Conservation (phyloP, 805 yeast species). For the Cyberlindnera nakhonratchasimensis region DNA sequence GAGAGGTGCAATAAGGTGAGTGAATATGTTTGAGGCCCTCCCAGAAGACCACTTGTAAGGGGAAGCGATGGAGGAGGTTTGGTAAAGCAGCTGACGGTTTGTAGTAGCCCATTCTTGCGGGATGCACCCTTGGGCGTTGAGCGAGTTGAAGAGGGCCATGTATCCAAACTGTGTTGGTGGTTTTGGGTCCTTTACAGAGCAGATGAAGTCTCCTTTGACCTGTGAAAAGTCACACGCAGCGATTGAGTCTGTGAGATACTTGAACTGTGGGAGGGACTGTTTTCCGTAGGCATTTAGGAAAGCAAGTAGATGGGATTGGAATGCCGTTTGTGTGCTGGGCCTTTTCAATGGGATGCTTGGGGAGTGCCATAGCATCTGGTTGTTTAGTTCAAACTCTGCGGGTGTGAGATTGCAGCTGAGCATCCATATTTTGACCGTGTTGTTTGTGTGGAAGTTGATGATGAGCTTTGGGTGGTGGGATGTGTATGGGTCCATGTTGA, state of each 20-base stretch:
- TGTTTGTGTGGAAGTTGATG: slow-evolving; percentile 46
- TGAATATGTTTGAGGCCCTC: slow-evolving; percentile 21
- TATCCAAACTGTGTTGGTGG: slow-evolving; percentile 27
- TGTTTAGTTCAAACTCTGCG: slow-evolving; percentile 52
- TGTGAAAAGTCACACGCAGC: slow-evolving; percentile 39
- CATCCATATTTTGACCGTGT: slow-evolving; percentile 46
- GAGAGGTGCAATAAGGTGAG: slow-evolving; percentile 26
- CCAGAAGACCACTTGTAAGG: slow-evolving; percentile 12
- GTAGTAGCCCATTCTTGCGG: slow-evolving; percentile 4
- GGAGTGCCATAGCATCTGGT: slow-evolving; percentile 66
- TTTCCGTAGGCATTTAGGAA: slow-evolving; percentile 44
- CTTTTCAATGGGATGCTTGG: slow-evolving; percentile 34
- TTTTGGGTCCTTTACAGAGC: background rate
- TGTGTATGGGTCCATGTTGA: slow-evolving; percentile 37
- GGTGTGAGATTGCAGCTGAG: slow-evolving; percentile 58
- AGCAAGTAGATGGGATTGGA: slow-evolving; percentile 41
- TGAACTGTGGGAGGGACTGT: background rate
- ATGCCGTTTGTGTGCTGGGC: slow-evolving; percentile 21
- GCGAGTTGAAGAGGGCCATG: slow-evolving; percentile 21
- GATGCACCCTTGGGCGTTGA: slow-evolving; percentile 16
- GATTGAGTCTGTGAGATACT: background rate
- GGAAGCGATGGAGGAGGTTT: slow-evolving; percentile 31
- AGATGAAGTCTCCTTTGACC: slow-evolving; percentile 9
- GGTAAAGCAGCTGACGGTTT: slow-evolving; percentile 30
- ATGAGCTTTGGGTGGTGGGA: slow-evolving; percentile 69